These are phyloP conservation scores for Leucosporidium yakuticum DNA, from an alignment of 768 basidiomycete species.

Conservation along the genomic window DNA sequence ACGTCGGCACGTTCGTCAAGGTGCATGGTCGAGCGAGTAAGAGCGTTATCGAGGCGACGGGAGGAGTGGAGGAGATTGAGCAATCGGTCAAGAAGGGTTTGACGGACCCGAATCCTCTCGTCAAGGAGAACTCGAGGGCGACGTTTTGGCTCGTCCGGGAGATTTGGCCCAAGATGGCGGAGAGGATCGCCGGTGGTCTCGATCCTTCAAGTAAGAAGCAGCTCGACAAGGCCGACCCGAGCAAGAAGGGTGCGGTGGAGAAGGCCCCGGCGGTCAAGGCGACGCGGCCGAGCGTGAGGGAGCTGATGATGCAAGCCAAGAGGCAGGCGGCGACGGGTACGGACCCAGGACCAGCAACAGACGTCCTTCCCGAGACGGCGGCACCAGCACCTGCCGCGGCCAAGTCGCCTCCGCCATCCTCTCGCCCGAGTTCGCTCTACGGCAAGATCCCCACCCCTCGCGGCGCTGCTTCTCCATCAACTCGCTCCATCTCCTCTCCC, in stretches of 20 bases:
- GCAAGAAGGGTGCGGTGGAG: background rate
- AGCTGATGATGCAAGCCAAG: slow-evolving; percentile 21
- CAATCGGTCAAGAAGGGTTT: slow-evolving; percentile 66
- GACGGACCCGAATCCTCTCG: slow-evolving; percentile 70
- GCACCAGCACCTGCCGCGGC: background rate
- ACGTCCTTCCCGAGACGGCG: background rate
- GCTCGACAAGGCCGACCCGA: slow-evolving; percentile 60
- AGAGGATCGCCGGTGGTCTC: slow-evolving; percentile 57
- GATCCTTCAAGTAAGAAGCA: slow-evolving; percentile 69
- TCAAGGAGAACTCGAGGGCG: slow-evolving; percentile 64
- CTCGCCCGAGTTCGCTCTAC: too few species aligned
- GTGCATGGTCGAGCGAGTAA: slow-evolving; percentile 62
- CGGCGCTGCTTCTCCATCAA: too few species aligned
- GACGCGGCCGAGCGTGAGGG: slow-evolving; percentile 18
- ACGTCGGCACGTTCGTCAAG: slow-evolving; percentile 70
- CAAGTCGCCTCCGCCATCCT: too few species aligned
- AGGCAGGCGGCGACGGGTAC: slow-evolving; percentile 7
- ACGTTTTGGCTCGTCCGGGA: slow-evolving; percentile 74
- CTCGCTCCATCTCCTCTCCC: too few species aligned
- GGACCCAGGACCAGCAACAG: background rate
- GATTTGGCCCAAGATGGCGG: slow-evolving; percentile 69
- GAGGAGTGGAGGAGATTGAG: slow-evolving; percentile 66
- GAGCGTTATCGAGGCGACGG: slow-evolving; percentile 60
- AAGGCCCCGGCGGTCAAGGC: slow-evolving; percentile 4
- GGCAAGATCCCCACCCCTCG: too few species aligned